Conservation (phyloP, 163 green algal genomes). For the Trebouxia gelatinosa region DNA sequence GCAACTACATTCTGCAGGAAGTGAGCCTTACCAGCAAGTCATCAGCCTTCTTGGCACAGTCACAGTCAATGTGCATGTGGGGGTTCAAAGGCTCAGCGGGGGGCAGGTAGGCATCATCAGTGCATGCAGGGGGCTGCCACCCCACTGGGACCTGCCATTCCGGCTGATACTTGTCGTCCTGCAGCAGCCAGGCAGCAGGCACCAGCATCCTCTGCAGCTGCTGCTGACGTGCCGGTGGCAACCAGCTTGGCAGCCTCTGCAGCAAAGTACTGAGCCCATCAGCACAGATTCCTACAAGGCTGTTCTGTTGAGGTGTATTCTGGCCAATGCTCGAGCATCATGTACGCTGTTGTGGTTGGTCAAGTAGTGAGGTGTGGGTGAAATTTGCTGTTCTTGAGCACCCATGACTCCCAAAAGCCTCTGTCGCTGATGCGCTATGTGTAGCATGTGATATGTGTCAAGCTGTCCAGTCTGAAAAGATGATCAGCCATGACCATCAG, state of each 20-base stretch:
- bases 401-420: neutral
- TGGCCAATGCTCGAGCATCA: too few species aligned
- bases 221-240: neutral
- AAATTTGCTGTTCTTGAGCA: neutral
- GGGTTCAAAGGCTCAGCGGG: neutral
- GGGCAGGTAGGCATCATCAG: neutral
- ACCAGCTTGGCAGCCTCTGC: neutral
- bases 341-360: too few species aligned
- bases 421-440: neutral
- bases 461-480: too few species aligned
- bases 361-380: too few species aligned
- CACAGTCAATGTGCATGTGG: too few species aligned
- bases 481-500: too few species aligned
- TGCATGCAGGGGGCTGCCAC: neutral
- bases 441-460: too few species aligned
- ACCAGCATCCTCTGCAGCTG: slow-evolving; percentile 14
- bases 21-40: too few species aligned
- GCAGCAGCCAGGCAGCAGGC: neutral
- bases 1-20: too few species aligned
- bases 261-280: neutral
- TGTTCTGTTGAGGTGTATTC: too few species aligned
- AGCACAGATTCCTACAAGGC: neutral
- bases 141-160: neutral
- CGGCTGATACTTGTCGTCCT: neutral
- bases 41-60: too few species aligned